These are phyloP conservation scores for Curvularia hawaiiensis DNA, from an alignment of 2,329 filamentous ascomycete species.

Conservation along the genomic window DNA sequence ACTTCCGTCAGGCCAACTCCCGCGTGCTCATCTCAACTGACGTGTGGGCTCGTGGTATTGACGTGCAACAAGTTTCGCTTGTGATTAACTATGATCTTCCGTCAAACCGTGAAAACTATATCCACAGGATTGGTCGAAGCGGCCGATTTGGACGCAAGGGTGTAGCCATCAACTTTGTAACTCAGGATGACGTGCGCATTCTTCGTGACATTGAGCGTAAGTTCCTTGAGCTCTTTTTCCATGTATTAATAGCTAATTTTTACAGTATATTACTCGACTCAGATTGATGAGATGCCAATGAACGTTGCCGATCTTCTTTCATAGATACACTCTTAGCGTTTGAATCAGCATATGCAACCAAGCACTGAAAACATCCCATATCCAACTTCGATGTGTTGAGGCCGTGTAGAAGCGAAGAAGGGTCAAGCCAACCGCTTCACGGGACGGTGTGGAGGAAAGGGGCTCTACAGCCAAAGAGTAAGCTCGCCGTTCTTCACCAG, in stretches of 20 bases:
- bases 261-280: conserved; percentile 88
- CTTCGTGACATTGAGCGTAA: conserved; percentile 92
- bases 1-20: conserved; percentile 96
- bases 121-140: conserved; percentile 95
- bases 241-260: conserved; percentile 39
- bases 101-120: conserved; percentile 99
- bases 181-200: conserved; percentile 96
- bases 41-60: conserved; percentile 97
- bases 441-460: conserved; percentile 42
- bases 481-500: conserved; percentile 9
- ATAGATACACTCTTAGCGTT: conserved; percentile 16
- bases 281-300: conserved; percentile 99
- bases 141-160: conserved; percentile 97
- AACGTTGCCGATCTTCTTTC: conserved; percentile 61
- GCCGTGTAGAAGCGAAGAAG: neutral
- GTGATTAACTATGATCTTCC: conserved; percentile 99
- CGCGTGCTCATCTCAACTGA: conserved; percentile 97
- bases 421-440: conserved; percentile 26
- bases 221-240: conserved; percentile 34
- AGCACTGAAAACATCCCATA: neutral
- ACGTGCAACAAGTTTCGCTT: conserved; percentile 96
- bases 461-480: conserved; percentile 41
- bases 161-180: conserved; percentile 99
- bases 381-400: neutral
- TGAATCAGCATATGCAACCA: neutral